Evolutionary conservation across 441 rosid species (phyloP), one percentile per base, ranked within the genome.

Genomic region (Monsonia emarginata): DNA sequence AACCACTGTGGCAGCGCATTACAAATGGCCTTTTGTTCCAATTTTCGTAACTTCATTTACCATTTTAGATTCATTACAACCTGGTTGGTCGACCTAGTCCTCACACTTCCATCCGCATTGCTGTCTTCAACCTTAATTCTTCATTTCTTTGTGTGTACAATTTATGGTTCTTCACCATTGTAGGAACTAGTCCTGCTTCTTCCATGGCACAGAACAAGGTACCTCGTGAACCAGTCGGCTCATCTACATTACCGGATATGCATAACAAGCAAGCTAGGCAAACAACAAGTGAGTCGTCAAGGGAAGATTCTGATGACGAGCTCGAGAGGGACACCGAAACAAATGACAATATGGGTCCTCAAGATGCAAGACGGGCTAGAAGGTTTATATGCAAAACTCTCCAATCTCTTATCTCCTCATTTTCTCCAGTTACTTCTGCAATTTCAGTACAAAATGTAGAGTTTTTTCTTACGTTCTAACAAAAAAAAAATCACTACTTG

Each of bases 301-400:
- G 58, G 21, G 58, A 50, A 19, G 58, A 50, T 21, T 50, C 58
- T 1, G 58, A 50, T 50, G 58, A 50, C 21, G 58, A 50, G 25
- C 58, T 21, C 21, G 58, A 50, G 6, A 21, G 58, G 21, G 58
- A 50, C 58, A 50, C 58, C 24, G 58, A 50, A 19, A 50, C 58
- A 50, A 50, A 25, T 4, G 58, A 50, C 13, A 50, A 50, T 50
- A 19, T 50, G 58, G 58, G 58, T 50, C 58, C 58, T 19, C 58
- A 50, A 50, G 58, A 50, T 50, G 58, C 9, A 21, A 50, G 21
- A 50, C 58, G 58, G 3, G 58, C 58, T 22, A 19, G 58, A 22
- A 50, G 58, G 58, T 50, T 19, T 50, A 25, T 11, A 21, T n/a
- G n/a, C 16, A 40, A 11, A 5, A 5, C 13, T 10, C 9, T 40